These are phyloP conservation scores for Macrolepiota fuliginosa DNA, from an alignment of 768 basidiomycete genomes.

Conservation along the genomic window DNA sequence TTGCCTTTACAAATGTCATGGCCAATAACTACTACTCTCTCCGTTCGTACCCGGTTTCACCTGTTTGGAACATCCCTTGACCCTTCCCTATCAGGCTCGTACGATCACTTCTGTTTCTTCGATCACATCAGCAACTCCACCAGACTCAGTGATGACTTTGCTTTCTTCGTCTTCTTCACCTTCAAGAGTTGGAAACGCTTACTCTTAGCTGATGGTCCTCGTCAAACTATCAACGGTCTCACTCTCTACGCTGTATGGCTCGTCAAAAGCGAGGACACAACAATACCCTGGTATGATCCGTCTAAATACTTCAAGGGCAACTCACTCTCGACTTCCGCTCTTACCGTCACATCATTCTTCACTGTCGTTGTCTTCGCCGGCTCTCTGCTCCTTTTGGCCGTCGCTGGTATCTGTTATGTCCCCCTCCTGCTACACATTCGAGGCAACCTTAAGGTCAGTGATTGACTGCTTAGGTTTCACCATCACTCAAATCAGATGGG, in stretches of 20 bases:
- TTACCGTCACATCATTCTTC: slow-evolving; percentile 88
- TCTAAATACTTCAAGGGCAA: slow-evolving; percentile 80
- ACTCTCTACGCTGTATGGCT: slow-evolving; percentile 90
- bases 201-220: slow-evolving; percentile 89
- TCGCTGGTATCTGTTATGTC: slow-evolving; percentile 86
- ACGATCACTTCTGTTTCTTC: slow-evolving; percentile 98
- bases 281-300: slow-evolving; percentile 59
- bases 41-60: slow-evolving; percentile 48
- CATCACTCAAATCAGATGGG: slow-evolving; percentile 5
- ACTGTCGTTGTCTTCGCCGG: slow-evolving; percentile 87
- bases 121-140: slow-evolving; percentile 94
- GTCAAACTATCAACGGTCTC: slow-evolving; percentile 96
- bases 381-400: slow-evolving; percentile 75
- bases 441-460: slow-evolving; percentile 87
- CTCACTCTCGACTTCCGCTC: slow-evolving; percentile 72
- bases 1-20: slow-evolving; percentile 97
- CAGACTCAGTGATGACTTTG: slow-evolving; percentile 95
- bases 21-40: slow-evolving; percentile 96
- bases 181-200: slow-evolving; percentile 82
- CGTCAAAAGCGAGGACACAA: slow-evolving; percentile 34
- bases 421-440: slow-evolving; percentile 95
- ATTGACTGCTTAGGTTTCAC: background rate
- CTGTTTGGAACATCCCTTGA: slow-evolving; percentile 5
- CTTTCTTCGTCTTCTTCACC: slow-evolving; percentile 98
- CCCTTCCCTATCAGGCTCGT: slow-evolving; percentile 60